Conservation (phyloP, 306 rosid species). For the Cyamopsis tetragonoloba region DNA sequence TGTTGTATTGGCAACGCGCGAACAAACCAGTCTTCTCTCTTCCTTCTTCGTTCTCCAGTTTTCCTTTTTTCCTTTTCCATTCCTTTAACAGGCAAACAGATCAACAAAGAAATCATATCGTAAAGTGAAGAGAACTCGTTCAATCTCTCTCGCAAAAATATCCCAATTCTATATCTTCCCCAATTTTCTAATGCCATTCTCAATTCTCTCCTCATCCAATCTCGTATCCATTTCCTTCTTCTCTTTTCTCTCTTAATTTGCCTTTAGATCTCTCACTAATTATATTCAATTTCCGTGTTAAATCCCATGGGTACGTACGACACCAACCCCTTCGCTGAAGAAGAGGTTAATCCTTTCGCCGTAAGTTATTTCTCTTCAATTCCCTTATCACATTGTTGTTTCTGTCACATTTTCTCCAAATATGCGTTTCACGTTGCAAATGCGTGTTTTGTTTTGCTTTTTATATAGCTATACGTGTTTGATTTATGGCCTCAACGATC, state of each 20-base stretch:
- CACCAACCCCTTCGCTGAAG: slow-evolving; percentile 65
- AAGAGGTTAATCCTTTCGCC: slow-evolving; percentile 75
- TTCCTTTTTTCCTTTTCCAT: background rate
- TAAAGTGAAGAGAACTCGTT: slow-evolving; percentile 12
- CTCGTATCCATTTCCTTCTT: background rate
- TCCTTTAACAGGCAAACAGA: slow-evolving; percentile 7
- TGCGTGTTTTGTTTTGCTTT: no score
- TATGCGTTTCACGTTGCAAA: background rate
- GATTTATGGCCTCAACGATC: background rate
- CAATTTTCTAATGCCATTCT: background rate
- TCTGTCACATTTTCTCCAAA: background rate
- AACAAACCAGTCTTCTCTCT: background rate
- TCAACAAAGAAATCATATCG: background rate
- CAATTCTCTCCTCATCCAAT: background rate
- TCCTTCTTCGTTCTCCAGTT: background rate
- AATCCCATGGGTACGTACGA: slow-evolving; percentile 50
- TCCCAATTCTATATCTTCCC: background rate
- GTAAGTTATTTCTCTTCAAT: slow-evolving; percentile 31
- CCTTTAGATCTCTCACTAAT: background rate
- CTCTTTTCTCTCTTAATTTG: background rate
- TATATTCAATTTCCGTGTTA: slow-evolving; percentile 29
- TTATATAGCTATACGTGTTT: background rate
- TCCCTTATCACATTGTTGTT: background rate
- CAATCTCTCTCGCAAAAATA: background rate
- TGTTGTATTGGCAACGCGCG: background rate